Evolutionary conservation across 2,329 filamentous ascomycete genomes (phyloP), one percentile per base, ranked within the genome.

Genomic region (Epichloe baconii): DNA sequence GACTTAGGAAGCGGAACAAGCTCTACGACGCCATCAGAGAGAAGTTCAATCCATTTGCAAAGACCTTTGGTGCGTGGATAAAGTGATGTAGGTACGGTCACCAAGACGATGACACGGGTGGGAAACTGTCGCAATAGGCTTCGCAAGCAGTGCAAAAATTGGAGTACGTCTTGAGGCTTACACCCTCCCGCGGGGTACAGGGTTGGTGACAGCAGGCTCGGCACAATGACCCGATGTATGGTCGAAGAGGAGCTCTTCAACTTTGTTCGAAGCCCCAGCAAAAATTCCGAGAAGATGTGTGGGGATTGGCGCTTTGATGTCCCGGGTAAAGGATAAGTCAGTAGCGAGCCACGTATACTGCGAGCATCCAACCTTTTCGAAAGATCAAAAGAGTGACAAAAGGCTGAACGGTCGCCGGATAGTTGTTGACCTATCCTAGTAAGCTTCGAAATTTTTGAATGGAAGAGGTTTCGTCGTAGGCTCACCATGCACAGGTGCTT

Each of bases 11-110:
- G 69, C 70, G 94, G 61, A 31, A 87, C 81, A 14, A 98, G 74
- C 67, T 97, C 90, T 21, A 96, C 70, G 6, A 95, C 87, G 5
- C 88, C 88, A 61, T 98, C 93, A 56, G 76, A 82, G 1, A 97
- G 71, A 2, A 88, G 71, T 64, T 98, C 93, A 55, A 89, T 83
- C 87, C 88, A 95, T 47, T 88, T 80, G 11, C 87, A 81, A 11
- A 96, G 72, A 1, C 87, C 89, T 1, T 83, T 79, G 19, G 71
- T 74, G 14, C 91, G 80, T 2, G 89, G 86, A 62, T 87, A 88
- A 1, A 98, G 78, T 0, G 87, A 82, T 1, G 91, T 71, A 0
- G 91, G 89, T 0, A 97, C 68, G 0, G 88, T 89, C 44, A 88
- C 70, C 58, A 96, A 73, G 4, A 80, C 82, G 1, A 85, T 88